Evolutionary conservation across 1,284 basidiomycete species (phyloP).

Genomic region (Cryptococcus hybrid): DNA sequence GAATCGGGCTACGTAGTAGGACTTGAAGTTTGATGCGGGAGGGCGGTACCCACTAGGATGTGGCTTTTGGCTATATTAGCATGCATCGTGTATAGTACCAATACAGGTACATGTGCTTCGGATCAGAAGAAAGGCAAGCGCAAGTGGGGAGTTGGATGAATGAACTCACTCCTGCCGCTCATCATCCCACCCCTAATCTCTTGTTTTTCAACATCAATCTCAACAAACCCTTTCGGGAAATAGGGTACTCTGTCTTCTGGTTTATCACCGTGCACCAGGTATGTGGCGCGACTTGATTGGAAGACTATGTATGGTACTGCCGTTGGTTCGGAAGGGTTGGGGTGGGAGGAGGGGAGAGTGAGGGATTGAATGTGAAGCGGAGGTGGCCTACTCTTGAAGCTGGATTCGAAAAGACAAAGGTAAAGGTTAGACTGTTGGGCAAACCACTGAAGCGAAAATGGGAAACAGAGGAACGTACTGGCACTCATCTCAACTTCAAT

Average conservation of each 20-base stretch:
- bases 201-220: constrained; percentile 53
- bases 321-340: not conserved
- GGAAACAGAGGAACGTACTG: constrained; percentile 54
- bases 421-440: too few relatives aligned
- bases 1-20: constrained; percentile 76
- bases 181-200: constrained; percentile 69
- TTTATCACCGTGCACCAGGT: constrained; percentile 59
- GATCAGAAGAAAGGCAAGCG: too few relatives aligned
- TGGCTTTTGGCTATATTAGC: constrained; percentile 20
- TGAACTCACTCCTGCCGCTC: constrained; percentile 70
- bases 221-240: constrained; percentile 61
- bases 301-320: constrained; percentile 62
- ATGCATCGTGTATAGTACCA: not conserved
- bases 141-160: constrained; percentile 51
- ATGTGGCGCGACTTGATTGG: constrained; percentile 64
- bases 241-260: constrained; percentile 11
- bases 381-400: constrained; percentile 76
- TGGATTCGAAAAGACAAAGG: constrained; percentile 28
- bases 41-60: constrained; percentile 41
- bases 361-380: constrained; percentile 63
- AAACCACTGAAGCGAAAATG: not conserved
- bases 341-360: constrained; percentile 1
- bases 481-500: constrained; percentile 67
- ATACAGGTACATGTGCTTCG: not conserved
- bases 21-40: constrained; percentile 58